phyloP scores from a whole-genome alignment of 495 filamentous ascomycete genomes.

The Penicillium bovifimosum region DNA sequence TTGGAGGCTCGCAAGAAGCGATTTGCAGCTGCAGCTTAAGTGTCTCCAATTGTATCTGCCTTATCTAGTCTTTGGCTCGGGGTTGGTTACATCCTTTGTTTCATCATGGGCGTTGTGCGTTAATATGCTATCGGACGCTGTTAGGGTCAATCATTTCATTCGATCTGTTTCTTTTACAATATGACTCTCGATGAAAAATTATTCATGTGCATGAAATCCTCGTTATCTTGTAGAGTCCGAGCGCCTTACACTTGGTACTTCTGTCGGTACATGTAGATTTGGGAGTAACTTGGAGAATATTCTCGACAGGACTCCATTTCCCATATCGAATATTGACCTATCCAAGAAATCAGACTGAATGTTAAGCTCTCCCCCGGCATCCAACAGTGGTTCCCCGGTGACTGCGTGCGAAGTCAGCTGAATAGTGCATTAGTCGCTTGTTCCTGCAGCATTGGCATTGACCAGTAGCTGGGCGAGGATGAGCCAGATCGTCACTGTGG shows the following conservation, averaged over 20 bases:
- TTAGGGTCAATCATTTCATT: slow-evolving; percentile 10
- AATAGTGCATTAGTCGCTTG: slow-evolving; percentile 27
- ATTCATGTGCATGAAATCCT: not conserved
- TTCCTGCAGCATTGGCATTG: slow-evolving; percentile 23
- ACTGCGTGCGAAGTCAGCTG: slow-evolving; percentile 19
- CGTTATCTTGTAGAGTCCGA: not conserved
- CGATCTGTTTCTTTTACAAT: slow-evolving; percentile 12
- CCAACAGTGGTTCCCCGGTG: not conserved
- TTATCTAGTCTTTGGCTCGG: slow-evolving; percentile 7
- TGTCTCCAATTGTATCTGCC: slow-evolving; percentile 1
- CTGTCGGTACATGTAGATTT: too few relatives aligned
- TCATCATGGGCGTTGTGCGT: slow-evolving; percentile 19
- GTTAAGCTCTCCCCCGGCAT: not conserved
- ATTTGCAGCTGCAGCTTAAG: slow-evolving; percentile 36
- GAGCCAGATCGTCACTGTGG: slow-evolving; percentile 11
- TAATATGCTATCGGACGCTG: slow-evolving; percentile 11
- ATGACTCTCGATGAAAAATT: slow-evolving; percentile 1
- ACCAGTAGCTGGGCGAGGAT: slow-evolving; percentile 15
- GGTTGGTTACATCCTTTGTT: slow-evolving; percentile 2
- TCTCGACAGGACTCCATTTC: not conserved
- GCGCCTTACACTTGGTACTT: too few relatives aligned
- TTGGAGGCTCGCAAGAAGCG: slow-evolving; percentile 50
- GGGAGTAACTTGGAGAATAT: not conserved
- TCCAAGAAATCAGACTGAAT: not conserved
- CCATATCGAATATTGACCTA: not conserved